Conservation (phyloP, 495 filamentous ascomycete species). For the Trichoderma orchidacearum region DNA sequence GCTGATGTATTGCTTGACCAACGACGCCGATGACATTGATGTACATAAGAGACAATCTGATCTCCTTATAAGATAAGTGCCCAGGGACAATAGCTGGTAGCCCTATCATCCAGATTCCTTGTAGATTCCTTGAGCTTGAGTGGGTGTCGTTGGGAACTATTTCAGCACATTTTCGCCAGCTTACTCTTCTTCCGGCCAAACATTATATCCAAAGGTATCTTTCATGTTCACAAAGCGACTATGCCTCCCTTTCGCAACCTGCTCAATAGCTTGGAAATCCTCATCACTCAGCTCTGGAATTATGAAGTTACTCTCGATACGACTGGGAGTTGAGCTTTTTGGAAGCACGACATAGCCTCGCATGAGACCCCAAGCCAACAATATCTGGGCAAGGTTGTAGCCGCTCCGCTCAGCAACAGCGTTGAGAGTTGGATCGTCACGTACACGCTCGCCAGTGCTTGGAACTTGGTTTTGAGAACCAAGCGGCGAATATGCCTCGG, state of each 20-base stretch:
- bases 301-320: constrained; percentile 47
- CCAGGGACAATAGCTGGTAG: too few relatives aligned
- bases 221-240: constrained; percentile 73
- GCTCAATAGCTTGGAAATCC: constrained; percentile 26
- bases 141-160: too few relatives aligned
- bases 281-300: constrained; percentile 9
- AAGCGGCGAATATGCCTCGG: constrained; percentile 54
- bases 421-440: constrained; percentile 43
- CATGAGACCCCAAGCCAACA: constrained; percentile 56
- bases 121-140: too few relatives aligned
- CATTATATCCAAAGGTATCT: constrained; percentile 43
- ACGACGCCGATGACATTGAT: too few relatives aligned
- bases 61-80: too few relatives aligned
- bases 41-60: too few relatives aligned
- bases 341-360: constrained; percentile 64
- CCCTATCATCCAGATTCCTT: too few relatives aligned
- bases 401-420: constrained; percentile 51
- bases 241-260: constrained; percentile 33
- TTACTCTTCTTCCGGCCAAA: constrained; percentile 29
- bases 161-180: not conserved
- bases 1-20: too few relatives aligned
- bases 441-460: not conserved
- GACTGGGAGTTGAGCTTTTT: constrained; percentile 48
- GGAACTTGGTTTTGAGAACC: constrained; percentile 21
- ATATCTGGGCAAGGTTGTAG: constrained; percentile 30